Evolutionary conservation across 108 stramenopile species (phyloP).

Genomic region (Schizochytrium sp.): DNA sequence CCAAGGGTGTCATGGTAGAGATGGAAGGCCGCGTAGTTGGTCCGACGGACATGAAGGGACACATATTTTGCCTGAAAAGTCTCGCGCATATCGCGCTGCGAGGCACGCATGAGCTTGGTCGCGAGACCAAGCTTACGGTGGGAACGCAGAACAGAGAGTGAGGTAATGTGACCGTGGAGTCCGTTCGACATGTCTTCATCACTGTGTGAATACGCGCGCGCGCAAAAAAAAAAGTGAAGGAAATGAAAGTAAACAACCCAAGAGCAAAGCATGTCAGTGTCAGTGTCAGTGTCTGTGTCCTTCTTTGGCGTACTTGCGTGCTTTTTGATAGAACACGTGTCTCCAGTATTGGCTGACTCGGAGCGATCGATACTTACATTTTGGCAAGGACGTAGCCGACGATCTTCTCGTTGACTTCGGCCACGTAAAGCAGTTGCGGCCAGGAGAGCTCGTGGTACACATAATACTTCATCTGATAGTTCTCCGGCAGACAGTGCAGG

Average conservation of each 20-base stretch:
- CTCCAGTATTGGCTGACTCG: too few species aligned
- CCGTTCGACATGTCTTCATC: constrained; percentile 42
- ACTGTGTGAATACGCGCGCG: neutral
- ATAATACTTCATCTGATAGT: constrained; percentile 98
- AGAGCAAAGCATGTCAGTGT: too few species aligned
- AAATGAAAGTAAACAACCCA: too few species aligned
- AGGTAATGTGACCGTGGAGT: constrained; percentile 93
- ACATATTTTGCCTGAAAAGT: constrained; percentile 88
- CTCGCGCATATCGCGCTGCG: constrained; percentile 80
- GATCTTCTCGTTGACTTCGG: constrained; percentile 83
- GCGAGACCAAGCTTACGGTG: constrained; percentile 89
- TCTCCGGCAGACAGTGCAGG: constrained; percentile 98
- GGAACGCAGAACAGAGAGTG: constrained; percentile 80
- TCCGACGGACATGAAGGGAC: constrained; percentile 89
- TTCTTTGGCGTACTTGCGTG: too few species aligned
- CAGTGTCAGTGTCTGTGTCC: too few species aligned
- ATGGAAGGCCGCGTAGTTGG: constrained; percentile 93
- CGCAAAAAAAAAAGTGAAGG: neutral
- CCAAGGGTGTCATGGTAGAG: constrained; percentile 82
- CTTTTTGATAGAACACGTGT: too few species aligned
- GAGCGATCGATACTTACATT: constrained; percentile 49
- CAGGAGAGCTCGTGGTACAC: constrained; percentile 92
- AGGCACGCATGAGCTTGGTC: constrained; percentile 74
- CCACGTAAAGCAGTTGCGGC: constrained; percentile 96
- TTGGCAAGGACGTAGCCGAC: constrained; percentile 98